Evolutionary conservation across 2,329 filamentous ascomycete species (phyloP).

Genomic region (Ophiobolus disseminans): DNA sequence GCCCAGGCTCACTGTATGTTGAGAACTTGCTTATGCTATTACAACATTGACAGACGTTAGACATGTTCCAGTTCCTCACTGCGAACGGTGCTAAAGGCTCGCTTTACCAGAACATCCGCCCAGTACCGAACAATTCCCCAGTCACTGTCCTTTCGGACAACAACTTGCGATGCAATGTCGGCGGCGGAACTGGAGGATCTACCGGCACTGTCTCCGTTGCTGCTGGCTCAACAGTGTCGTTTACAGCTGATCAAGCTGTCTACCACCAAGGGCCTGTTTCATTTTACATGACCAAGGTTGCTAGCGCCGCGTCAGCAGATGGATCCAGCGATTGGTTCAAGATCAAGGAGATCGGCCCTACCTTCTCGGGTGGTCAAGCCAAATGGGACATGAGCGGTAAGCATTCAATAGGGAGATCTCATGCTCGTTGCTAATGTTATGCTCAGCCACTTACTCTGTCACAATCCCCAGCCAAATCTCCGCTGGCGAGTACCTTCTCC

Average conservation of each 20-base stretch:
- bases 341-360: constrained; percentile 50
- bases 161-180: constrained; percentile 48
- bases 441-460: constrained; percentile 43
- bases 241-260: constrained; percentile 46
- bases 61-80: constrained; percentile 49
- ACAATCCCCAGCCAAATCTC: constrained; percentile 52
- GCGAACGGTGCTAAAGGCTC: constrained; percentile 45
- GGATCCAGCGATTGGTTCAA: constrained; percentile 50
- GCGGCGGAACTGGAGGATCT: constrained; percentile 32
- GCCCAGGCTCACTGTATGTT: constrained; percentile 47
- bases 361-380: constrained; percentile 43
- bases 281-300: constrained; percentile 50
- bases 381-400: constrained; percentile 43
- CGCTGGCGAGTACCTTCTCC: constrained; percentile 56
- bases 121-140: constrained; percentile 49
- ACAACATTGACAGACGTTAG: constrained; percentile 24
- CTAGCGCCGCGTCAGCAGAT: constrained; percentile 40
- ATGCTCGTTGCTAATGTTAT: constrained; percentile 12
- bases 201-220: constrained; percentile 46
- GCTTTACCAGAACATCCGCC: constrained; percentile 47
- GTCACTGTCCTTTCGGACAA: constrained; percentile 40
- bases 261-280: constrained; percentile 49
- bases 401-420: constrained; percentile 7
- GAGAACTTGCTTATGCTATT: not conserved
- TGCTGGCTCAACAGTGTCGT: constrained; percentile 44